A percentile compares a stretch with the other conserved stretches of the same genome.
These are phyloP conservation scores for Copromyces sp. DNA, from an alignment of 495 filamentous ascomycete species.

Conservation along the genomic window DNA sequence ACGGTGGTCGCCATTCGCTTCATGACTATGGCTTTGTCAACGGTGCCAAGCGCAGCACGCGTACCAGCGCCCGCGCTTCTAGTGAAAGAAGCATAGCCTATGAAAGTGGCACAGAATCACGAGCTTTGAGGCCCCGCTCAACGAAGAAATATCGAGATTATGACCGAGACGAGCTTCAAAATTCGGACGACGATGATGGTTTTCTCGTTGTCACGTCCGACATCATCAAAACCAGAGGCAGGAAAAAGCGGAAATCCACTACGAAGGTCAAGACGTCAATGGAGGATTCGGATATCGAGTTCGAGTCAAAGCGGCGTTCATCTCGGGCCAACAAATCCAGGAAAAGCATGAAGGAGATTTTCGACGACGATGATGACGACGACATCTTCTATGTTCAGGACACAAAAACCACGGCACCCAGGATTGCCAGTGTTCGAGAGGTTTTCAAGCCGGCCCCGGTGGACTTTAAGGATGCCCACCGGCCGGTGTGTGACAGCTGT, in stretches of 20 bases:
- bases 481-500: conserved; percentile 66
- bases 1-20: conserved; percentile 1
- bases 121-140: background rate
- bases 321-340: conserved; percentile 33
- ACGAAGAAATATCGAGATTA: conserved; percentile 16
- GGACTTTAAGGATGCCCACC: conserved; percentile 58
- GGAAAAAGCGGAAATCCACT: background rate
- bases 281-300: conserved; percentile 31
- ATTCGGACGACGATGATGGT: conserved; percentile 19
- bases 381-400: conserved; percentile 45
- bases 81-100: background rate
- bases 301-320: conserved; percentile 43
- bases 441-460: conserved; percentile 48
- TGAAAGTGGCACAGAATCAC: background rate
- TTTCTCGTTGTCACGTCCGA: conserved; percentile 33
- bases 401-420: conserved; percentile 41
- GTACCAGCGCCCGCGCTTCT: conserved; percentile 13
- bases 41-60: conserved; percentile 9
- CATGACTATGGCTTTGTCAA: background rate
- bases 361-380: conserved; percentile 48
- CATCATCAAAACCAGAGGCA: conserved; percentile 15
- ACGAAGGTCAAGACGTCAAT: background rate
- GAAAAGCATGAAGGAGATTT: conserved; percentile 52
- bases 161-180: conserved; percentile 36
- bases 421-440: conserved; percentile 56